Evolutionary conservation across 2,329 filamentous ascomycete genomes (phyloP), one percentile per base, ranked within the genome.

Genomic region (Aspergillus sp.): DNA sequence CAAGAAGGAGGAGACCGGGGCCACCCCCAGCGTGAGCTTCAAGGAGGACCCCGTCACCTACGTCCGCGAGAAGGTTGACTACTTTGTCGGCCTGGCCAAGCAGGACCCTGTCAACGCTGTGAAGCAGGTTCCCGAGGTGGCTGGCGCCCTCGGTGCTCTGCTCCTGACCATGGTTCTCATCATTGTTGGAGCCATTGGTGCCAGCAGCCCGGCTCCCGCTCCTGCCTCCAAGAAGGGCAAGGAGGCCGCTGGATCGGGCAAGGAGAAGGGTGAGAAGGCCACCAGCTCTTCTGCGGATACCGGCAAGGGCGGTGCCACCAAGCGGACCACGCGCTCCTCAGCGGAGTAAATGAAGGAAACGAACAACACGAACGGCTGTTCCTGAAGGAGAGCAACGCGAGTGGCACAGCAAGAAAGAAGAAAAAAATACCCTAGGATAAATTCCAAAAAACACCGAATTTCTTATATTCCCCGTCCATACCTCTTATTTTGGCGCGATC

Each of bases 111-210:
- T 96, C 60, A 81, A 91, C 76, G 92, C 92, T 49, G 78, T 92
- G 77, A 89, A 90, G 78, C 89, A 90, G 65, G 89, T 96, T 60
- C 94, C 94, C 60, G 94, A 96, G 77, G 87, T 95, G 63, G 90
- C 91, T 58, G 91, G 85, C 68, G 89, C 85, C 67, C 77, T 95
- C 66, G 88, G 79, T 67, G 88, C 86, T 60, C 72, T 91, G 59
- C 70, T 86, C 43, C 76, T 90, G 51, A 85, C 87, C 45, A 68
- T 94, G 61, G 70, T 95, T 56, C 84, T 87, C 60, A 65, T 96
- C 58, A 74, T 95, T 59, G 75, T 88, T 57, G 81, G 83, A 62
- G 76, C 88, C 58, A 73, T 93, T 64, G 79, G 82, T 61, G 73
- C 84, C 58, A 83, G 84, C 64, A 79, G 80, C 64, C 80, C 82